Base-by-base conservation (phyloP, 202 grass and related monocot genomes). In the Panicum hallii region DNA sequence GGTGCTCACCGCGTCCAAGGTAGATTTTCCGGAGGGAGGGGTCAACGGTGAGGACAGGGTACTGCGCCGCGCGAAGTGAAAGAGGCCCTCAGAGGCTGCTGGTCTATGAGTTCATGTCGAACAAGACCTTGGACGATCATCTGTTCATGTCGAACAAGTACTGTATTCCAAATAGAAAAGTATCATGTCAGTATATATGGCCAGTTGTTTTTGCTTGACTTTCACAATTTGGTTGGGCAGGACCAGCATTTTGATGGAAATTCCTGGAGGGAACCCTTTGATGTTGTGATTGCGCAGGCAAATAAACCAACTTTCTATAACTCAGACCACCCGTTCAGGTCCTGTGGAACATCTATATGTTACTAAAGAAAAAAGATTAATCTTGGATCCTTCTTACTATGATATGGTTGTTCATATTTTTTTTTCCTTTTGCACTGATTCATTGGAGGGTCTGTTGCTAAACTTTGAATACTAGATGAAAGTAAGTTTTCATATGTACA, bases 211-310 rank as follows among this genome's bases (percentile, higher is more conserved):
- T 60, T 83, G 1, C 69, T 50, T 88, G 63, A 86, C 30, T 81
- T 73, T 62, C 69, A 53, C 67, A 72, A 19, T 80, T 79, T 78
- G 52, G 19, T 85, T 83, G 57, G 53, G 11, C 82, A 99, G 97
- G 93, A 91, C 26, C 64, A 84, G 62, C 70, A 86, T 88, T 89
- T 86, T 82, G 87, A 91, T 82, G 92, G 91, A 74, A 92, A 84
- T 84, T 99, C 97, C 41, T 99, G 97, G 97, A 92, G 90, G 84
- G 97, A 92, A 77, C 91, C 96, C 49, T 99, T 99, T 79, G 93
- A 99, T 66, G 97, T 99, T 83, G 97, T 99, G 70, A 96, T 99
- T 92, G 97, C 97, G 26, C 84, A 96, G 75, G 97, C 97, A 79
- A 99, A 94, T 75, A 99, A 99, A 64, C 97, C 97, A 20, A 82